Evolutionary conservation across 2,329 filamentous ascomycete species (phyloP).

Genomic region (Fusarium redolens): DNA sequence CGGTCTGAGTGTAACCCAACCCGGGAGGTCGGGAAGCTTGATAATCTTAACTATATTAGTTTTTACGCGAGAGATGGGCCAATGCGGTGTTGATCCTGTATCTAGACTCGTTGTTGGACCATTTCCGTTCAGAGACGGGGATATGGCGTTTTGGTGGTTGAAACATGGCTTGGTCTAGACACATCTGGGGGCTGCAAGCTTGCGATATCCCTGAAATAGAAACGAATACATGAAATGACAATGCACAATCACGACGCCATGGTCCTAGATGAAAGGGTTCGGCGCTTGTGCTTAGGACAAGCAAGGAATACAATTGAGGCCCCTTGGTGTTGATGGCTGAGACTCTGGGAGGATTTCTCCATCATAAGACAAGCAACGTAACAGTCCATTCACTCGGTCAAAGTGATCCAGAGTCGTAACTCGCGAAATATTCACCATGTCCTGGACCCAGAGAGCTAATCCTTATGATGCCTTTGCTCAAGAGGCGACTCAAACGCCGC

Average conservation of each 20-base stretch:
- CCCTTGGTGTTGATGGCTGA: background rate
- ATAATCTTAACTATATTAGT: conserved; percentile 8
- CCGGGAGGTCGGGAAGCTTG: conserved; percentile 6
- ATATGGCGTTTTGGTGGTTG: conserved; percentile 12
- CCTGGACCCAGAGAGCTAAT: conserved; percentile 42
- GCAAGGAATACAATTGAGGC: background rate
- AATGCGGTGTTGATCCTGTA: background rate
- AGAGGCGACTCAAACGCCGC: conserved; percentile 36
- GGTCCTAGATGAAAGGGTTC: conserved; percentile 6
- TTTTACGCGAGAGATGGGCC: background rate
- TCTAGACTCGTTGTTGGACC: background rate
- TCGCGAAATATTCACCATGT: conserved; percentile 27
- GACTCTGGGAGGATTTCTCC: background rate
- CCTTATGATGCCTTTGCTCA: conserved; percentile 43
- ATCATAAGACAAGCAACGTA: conserved; percentile 9
- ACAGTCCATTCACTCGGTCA: background rate
- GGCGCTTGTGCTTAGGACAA: background rate
- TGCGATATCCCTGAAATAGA: conserved; percentile 10
- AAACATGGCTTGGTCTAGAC: conserved; percentile 42
- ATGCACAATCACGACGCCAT: background rate
- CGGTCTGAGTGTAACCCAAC: conserved; percentile 25
- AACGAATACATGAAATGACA: background rate
- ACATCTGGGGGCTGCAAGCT: background rate
- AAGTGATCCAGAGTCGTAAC: background rate
- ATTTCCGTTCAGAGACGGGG: conserved; percentile 29